Conservation (phyloP, 306 rosid species). For the Trifolium fragiferum region DNA sequence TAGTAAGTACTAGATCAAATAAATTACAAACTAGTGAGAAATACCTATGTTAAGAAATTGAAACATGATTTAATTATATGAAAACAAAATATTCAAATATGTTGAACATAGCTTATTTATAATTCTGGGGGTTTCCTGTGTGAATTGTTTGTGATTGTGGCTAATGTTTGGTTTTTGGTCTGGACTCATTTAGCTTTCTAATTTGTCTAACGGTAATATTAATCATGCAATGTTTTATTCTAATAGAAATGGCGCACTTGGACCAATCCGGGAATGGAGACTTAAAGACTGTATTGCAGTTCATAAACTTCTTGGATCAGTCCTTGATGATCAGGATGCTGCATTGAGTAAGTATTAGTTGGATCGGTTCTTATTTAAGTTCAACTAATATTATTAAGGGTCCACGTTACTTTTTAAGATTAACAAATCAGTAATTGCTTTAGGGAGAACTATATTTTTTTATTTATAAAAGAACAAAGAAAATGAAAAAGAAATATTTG, state of each 20-base stretch:
- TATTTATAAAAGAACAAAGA: background rate
- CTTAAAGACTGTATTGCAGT: constrained; percentile 79
- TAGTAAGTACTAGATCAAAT: background rate
- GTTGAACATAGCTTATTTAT: constrained; percentile 11
- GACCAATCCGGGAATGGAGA: constrained; percentile 73
- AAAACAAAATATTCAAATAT: background rate
- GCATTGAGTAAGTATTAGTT: constrained; percentile 67
- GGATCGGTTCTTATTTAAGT: constrained; percentile 2
- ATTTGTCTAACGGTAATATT: constrained; percentile 23
- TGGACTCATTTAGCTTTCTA: constrained; percentile 18
- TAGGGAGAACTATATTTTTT: constrained; percentile 8
- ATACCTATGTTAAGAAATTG: background rate
- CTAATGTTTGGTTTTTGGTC: constrained; percentile 9
- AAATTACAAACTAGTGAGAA: background rate
- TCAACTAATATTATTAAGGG: constrained; percentile 6
- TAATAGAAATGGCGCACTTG: constrained; percentile 74
- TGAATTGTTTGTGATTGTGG: background rate
- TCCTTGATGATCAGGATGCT: constrained; percentile 64
- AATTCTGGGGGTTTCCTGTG: constrained; percentile 9
- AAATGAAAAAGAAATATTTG: background rate
- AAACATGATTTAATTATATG: background rate
- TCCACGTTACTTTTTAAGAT: constrained; percentile 13
- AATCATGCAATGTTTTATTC: constrained; percentile 37
- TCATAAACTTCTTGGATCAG: constrained; percentile 77
- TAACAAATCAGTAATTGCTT: constrained; percentile 13